Conservation (phyloP, 805 yeast genomes). For the Candida tammaniensis region DNA sequence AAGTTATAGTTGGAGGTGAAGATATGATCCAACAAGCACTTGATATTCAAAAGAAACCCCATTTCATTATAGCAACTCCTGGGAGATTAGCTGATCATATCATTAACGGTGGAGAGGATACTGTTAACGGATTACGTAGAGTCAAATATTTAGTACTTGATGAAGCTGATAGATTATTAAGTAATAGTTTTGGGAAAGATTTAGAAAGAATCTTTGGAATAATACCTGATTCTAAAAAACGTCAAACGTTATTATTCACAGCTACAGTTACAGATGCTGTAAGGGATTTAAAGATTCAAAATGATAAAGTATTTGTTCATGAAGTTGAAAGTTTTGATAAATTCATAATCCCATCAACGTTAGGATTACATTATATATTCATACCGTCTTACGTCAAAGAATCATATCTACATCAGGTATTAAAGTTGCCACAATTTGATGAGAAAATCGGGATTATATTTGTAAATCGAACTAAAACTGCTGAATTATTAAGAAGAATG, state of each 20-base stretch:
- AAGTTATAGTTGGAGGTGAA: slow-evolving; percentile 91
- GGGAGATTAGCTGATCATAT: slow-evolving; percentile 95
- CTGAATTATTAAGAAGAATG: slow-evolving; percentile 81
- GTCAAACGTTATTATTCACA: slow-evolving; percentile 90
- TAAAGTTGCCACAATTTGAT: slow-evolving; percentile 59
- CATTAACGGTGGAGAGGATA: slow-evolving; percentile 82
- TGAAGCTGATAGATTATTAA: slow-evolving; percentile 91
- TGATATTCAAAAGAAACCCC: slow-evolving; percentile 79
- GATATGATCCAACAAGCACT: slow-evolving; percentile 88
- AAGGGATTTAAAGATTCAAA: slow-evolving; percentile 66
- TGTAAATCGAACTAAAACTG: slow-evolving; percentile 87
- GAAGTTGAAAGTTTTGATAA: slow-evolving; percentile 73
- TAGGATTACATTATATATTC: slow-evolving; percentile 63
- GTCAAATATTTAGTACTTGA: slow-evolving; percentile 83
- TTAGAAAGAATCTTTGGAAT: slow-evolving; percentile 67
- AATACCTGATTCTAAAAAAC: slow-evolving; percentile 64
- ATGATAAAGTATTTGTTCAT: slow-evolving; percentile 62
- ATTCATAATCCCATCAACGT: slow-evolving; percentile 75
- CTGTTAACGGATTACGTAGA: slow-evolving; percentile 72
- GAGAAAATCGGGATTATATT: slow-evolving; percentile 79
- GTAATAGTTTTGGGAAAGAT: slow-evolving; percentile 80
- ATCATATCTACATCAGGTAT: slow-evolving; percentile 71
- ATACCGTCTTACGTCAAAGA: slow-evolving; percentile 89
- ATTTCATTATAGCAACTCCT: slow-evolving; percentile 94
- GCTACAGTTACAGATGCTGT: slow-evolving; percentile 97